Base-by-base conservation (phyloP, 306 rosid species). In the Rosa lucieae region DNA sequence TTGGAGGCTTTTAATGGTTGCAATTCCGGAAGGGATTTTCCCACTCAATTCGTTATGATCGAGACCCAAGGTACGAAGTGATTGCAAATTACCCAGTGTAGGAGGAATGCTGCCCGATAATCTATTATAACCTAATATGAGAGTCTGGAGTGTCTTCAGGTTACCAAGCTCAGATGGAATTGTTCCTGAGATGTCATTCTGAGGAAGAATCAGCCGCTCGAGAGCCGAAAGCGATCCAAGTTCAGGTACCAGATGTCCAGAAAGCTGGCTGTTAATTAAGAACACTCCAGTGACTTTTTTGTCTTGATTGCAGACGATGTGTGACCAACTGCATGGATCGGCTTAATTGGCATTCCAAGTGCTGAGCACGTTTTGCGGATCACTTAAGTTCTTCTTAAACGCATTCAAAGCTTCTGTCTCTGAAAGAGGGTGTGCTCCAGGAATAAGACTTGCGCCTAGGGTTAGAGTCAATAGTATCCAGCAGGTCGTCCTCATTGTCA, bases 161-260 rank as follows among this genome's bases (percentile, higher is more conserved):
- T 55, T 55, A 55, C 66, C 66, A 59, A 55, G 62, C 66, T 59
- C 66, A 23, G 13, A 1, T 59, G 66, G 66, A 59, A 59, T 59
- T 21, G 66, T 3, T 9, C 66, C 37, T 9, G 32, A 10, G 37
- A 59, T 0, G 1, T 8, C 13, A 59, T 59, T 59, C 2, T 23
- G 15, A 21, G 5, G 4, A 59, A 59, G 66, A n/a, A 1, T 1
- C 29, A 59, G 0, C 4, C 3, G 32, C 15, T 23, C 5, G 15
- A 59, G 66, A 21, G 37, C 4, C 15, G 37, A 59, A 59, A 59
- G 66, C 13, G 13, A 23, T 59, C 66, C 66, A 1, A 63, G 69
- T 26, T 61, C 69, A 5, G 69, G 43, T 29, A 32, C 20, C 20
- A 29, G 20, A 1, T 5, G 11, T 58, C 65, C 65, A 58, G 65